These are phyloP conservation scores for Oryza australiensis DNA, from an alignment of 176 grass and related monocot genomes.

Conservation along the genomic window DNA sequence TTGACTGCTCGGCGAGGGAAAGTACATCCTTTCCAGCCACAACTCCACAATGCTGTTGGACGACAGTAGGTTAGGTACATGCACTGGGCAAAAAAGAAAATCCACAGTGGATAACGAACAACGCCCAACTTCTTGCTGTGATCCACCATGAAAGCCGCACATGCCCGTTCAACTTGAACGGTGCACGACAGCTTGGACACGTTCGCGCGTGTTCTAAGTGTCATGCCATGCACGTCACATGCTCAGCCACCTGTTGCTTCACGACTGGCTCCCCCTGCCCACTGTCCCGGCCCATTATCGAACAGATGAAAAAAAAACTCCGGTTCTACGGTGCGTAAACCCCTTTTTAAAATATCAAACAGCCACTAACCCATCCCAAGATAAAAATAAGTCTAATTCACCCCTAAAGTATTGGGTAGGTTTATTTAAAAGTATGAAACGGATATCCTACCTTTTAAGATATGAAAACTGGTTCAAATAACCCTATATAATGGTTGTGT, in stretches of 20 bases:
- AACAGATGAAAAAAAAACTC: background rate
- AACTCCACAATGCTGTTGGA: background rate
- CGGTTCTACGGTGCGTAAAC: background rate
- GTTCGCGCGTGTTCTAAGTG: background rate
- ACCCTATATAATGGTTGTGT: no score
- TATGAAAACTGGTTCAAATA: no score
- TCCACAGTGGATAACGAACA: slow-evolving; percentile 7
- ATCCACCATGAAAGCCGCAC: background rate
- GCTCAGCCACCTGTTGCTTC: slow-evolving; percentile 2
- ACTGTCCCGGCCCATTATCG: background rate
- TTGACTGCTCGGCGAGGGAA: background rate
- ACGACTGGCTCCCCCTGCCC: background rate
- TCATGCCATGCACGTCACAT: background rate
- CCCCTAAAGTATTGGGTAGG: no score
- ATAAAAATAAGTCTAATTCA: no score
- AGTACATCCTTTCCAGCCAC: background rate
- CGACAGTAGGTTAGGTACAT: background rate
- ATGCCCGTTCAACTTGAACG: background rate
- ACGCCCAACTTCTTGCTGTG: background rate
- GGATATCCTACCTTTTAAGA: no score
- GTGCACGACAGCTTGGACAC: background rate
- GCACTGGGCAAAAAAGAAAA: background rate
- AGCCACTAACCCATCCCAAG: no score
- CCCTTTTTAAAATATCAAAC: background rate
- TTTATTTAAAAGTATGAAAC: no score